Evolutionary conservation across 2,329 filamentous ascomycete genomes (phyloP).

Genomic region (Botrytis aclada): DNA sequence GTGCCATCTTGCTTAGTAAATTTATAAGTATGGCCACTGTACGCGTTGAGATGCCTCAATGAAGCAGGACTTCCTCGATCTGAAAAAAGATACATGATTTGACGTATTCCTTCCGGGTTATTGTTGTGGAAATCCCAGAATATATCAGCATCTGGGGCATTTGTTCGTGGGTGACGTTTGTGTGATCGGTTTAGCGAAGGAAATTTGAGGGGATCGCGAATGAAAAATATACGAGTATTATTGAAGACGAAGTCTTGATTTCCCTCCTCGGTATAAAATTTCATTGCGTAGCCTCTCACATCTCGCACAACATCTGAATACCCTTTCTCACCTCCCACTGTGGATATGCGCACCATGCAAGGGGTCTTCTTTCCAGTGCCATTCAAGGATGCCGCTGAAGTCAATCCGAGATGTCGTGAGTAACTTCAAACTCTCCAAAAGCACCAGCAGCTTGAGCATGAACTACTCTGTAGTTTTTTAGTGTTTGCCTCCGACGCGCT

Average conservation of each 20-base stretch:
- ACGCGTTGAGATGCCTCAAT: constrained; percentile 65
- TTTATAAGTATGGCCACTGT: constrained; percentile 65
- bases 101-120: constrained; percentile 53
- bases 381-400: constrained; percentile 52
- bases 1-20: constrained; percentile 62
- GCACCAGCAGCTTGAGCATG: constrained; percentile 55
- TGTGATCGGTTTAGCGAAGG: constrained; percentile 50
- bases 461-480: constrained; percentile 40
- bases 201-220: constrained; percentile 68
- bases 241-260: constrained; percentile 41
- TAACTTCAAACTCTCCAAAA: constrained; percentile 54
- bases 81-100: constrained; percentile 63
- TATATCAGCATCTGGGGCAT: constrained; percentile 35
- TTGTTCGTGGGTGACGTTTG: constrained; percentile 43
- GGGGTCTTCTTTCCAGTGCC: constrained; percentile 60
- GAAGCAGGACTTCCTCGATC: constrained; percentile 65
- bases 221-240: constrained; percentile 60
- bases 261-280: constrained; percentile 50
- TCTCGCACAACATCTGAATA: constrained; percentile 45
- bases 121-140: constrained; percentile 21
- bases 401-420: constrained; percentile 56
- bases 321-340: constrained; percentile 45
- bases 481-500: fast-evolving
- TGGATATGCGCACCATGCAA: constrained; percentile 55
- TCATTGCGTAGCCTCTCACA: constrained; percentile 48